Evolutionary conservation across 176 grass and related monocot genomes (phyloP).

Genomic region (Oryza coarctata): DNA sequence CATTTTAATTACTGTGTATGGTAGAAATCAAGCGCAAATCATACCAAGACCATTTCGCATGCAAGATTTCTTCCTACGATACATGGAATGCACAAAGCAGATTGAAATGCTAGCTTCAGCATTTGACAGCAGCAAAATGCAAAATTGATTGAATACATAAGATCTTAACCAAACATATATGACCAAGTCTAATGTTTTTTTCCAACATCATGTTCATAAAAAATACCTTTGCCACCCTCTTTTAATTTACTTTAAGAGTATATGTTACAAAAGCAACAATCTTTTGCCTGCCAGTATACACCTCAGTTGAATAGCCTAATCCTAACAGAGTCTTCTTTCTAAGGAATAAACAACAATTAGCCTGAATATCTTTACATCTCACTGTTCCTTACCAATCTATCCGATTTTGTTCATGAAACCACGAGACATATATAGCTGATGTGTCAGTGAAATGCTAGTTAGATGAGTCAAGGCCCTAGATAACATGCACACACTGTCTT

Average conservation of each 20-base stretch:
- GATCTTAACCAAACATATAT: neutral
- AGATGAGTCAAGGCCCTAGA: slow-evolving; percentile 24
- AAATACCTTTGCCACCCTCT: neutral
- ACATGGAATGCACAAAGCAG: neutral
- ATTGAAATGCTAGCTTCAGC: neutral
- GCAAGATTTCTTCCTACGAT: neutral
- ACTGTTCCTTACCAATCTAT: neutral
- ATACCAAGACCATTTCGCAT: neutral
- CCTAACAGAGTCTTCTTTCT: neutral
- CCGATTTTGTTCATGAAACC: neutral
- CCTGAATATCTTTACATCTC: neutral
- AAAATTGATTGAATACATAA: neutral
- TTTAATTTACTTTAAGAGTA: slow-evolving; percentile 18
- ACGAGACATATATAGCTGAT: neutral
- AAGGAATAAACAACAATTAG: slow-evolving; percentile 1
- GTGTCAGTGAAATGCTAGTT: slow-evolving; percentile 28
- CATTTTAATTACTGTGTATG: too few relatives aligned
- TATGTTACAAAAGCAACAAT: slow-evolving; percentile 4
- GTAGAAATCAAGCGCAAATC: neutral
- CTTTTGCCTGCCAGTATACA: slow-evolving; percentile 14
- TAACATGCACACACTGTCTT: neutral
- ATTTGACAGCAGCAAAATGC: neutral
- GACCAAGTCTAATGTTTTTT: neutral
- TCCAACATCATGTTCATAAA: neutral
- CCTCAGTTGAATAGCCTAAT: slow-evolving; percentile 1